phyloP scores from a whole-genome alignment of 768 basidiomycete genomes.

The Neoboletus brunneissimus region DNA sequence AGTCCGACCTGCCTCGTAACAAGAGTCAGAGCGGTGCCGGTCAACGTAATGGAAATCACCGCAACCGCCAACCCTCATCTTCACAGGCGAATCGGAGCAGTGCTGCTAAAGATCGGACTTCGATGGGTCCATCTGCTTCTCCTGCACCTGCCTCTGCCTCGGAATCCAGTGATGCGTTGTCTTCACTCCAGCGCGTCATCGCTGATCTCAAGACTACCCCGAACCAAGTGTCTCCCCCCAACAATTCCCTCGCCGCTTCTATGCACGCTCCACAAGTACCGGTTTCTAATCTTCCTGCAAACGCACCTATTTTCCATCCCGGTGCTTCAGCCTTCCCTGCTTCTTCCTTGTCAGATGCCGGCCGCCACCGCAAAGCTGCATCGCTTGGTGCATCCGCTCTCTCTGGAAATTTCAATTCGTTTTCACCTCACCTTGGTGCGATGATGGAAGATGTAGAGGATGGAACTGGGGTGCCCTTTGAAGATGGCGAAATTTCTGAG shows the following conservation, averaged over 20 bases:
- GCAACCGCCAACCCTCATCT: slow-evolving; percentile 57
- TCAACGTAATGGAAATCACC: slow-evolving; percentile 47
- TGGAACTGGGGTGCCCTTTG: slow-evolving; percentile 45
- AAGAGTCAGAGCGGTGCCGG: slow-evolving; percentile 49
- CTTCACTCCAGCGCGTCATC: slow-evolving; percentile 89
- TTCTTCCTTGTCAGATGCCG: slow-evolving; percentile 42
- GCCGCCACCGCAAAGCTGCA: slow-evolving; percentile 78
- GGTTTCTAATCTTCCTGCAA: slow-evolving; percentile 54
- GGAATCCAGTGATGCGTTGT: slow-evolving; percentile 77
- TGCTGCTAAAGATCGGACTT: slow-evolving; percentile 44
- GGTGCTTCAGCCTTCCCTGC: slow-evolving; percentile 57
- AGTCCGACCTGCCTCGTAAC: slow-evolving; percentile 50
- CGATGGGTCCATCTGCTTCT: slow-evolving; percentile 37
- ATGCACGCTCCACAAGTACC: slow-evolving; percentile 47
- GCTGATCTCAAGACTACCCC: slow-evolving; percentile 86
- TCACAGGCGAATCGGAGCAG: slow-evolving; percentile 57
- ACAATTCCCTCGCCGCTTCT: slow-evolving; percentile 39
- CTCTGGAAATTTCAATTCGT: slow-evolving; percentile 63
- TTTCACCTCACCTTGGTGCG: slow-evolving; percentile 74
- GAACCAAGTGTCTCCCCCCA: slow-evolving; percentile 41
- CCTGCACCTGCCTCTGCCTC: slow-evolving; percentile 50
- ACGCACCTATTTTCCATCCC: slow-evolving; percentile 75
- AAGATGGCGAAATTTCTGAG: slow-evolving; percentile 81
- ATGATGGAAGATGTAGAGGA: slow-evolving; percentile 86
- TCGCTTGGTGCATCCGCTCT: slow-evolving; percentile 62